These are phyloP conservation scores for Smittium culicis DNA, from an alignment of 371 early-diverging fungal species.

Conservation along the genomic window DNA sequence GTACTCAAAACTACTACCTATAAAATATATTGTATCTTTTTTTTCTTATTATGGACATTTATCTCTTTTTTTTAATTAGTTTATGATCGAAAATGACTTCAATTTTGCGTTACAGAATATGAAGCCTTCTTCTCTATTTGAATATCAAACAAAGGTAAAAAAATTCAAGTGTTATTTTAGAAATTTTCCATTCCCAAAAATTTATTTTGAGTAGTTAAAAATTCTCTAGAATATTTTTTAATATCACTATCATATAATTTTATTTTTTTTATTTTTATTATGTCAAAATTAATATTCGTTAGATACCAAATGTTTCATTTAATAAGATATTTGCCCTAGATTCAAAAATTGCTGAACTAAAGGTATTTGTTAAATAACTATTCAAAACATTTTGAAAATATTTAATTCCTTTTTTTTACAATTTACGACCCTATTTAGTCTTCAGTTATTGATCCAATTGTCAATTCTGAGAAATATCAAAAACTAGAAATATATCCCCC, in stretches of 20 bases:
- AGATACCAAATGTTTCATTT: slow-evolving; percentile 46
- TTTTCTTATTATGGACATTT: too few species aligned
- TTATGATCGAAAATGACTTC: slow-evolving; percentile 26
- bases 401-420: slow-evolving; percentile 23
- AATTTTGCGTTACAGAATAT: slow-evolving; percentile 32
- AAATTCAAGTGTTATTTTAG: slow-evolving; percentile 9
- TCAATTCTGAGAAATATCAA: slow-evolving; percentile 69
- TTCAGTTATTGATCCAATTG: slow-evolving; percentile 62
- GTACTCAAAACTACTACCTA: too few species aligned
- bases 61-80: too few species aligned
- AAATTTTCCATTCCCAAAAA: slow-evolving; percentile 16
- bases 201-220: too few species aligned
- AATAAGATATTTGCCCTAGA: slow-evolving; percentile 29
- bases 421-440: slow-evolving; percentile 13
- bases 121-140: slow-evolving; percentile 44
- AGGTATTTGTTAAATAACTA: too few species aligned
- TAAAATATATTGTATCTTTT: too few species aligned
- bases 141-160: slow-evolving; percentile 37
- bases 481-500: slow-evolving; percentile 87
- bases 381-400: too few species aligned
- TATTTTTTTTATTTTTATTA: too few species aligned
- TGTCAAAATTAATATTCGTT: too few species aligned
- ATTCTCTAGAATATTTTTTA: too few species aligned
- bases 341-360: neutral
- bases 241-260: too few species aligned